Conservation (phyloP, 1,284 basidiomycete species). For the Lentinula novae-zelandiae region DNA sequence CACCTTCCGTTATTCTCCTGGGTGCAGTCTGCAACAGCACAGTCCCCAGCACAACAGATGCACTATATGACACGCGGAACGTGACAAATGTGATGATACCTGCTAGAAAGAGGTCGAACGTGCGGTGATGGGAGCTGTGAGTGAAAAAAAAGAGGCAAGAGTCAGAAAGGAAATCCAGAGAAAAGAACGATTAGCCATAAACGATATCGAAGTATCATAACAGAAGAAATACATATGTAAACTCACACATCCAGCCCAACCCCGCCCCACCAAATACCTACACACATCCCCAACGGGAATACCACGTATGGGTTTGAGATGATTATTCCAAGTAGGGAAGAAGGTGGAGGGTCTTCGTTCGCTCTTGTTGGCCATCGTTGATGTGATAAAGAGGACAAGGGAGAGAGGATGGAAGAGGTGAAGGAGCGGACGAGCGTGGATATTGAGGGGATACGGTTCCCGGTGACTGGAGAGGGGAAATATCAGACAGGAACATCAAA, state of each 20-base stretch:
- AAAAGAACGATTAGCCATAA: neutral
- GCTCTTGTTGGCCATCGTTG: constrained; percentile 22
- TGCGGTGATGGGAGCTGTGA: constrained; percentile 52
- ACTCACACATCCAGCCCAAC: constrained; percentile 51
- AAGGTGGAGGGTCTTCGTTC: constrained; percentile 19
- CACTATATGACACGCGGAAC: constrained; percentile 77
- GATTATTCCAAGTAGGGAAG: constrained; percentile 28
- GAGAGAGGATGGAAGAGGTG: constrained; percentile 39
- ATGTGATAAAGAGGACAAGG: constrained; percentile 35
- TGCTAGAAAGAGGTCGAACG: constrained; percentile 75
- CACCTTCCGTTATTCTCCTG: constrained; percentile 37
- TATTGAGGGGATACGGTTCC: constrained; percentile 51
- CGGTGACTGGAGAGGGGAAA: constrained; percentile 35
- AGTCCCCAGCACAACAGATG: constrained; percentile 75
- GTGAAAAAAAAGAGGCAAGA: neutral
- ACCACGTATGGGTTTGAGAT: constrained; percentile 52
- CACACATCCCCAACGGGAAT: constrained; percentile 38
- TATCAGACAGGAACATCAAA: neutral
- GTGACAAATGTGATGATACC: constrained; percentile 72
- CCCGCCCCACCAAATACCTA: constrained; percentile 38
- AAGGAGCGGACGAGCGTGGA: constrained; percentile 40
- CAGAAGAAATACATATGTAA: too few species aligned
- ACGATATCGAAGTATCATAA: neutral
- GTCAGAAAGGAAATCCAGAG: neutral
- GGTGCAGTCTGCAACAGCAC: constrained; percentile 88